phyloP scores from a whole-genome alignment of 1,139 yeast species.

The Kodamaea suecica region DNA sequence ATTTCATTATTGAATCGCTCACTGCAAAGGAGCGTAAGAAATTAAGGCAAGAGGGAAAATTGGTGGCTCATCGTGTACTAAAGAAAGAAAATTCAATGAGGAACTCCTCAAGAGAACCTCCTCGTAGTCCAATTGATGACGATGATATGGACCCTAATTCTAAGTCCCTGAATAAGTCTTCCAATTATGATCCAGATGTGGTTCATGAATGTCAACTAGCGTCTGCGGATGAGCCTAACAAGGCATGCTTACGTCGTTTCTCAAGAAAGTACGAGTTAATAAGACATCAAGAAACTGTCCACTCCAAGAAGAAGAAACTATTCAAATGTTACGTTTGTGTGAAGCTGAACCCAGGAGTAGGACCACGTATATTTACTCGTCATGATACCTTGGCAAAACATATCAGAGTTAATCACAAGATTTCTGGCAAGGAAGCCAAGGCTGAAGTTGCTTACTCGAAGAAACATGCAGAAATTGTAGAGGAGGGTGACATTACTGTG shows the following conservation, averaged over 20 bases:
- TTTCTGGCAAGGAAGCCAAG: slow-evolving; percentile 64
- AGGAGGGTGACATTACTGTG: slow-evolving; percentile 45
- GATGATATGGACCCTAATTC: slow-evolving; percentile 14
- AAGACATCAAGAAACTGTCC: slow-evolving; percentile 95
- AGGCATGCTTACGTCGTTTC: slow-evolving; percentile 74
- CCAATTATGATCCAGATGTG: slow-evolving; percentile 50
- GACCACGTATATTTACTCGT: slow-evolving; percentile 78
- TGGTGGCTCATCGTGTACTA: slow-evolving; percentile 8
- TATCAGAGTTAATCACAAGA: slow-evolving; percentile 81
- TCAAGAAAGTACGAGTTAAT: slow-evolving; percentile 93
- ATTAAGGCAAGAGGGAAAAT: slow-evolving; percentile 7
- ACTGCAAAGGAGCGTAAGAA: slow-evolving; percentile 8
- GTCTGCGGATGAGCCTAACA: slow-evolving; percentile 47
- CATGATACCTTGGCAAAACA: slow-evolving; percentile 95
- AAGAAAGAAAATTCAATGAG: slow-evolving; percentile 5
- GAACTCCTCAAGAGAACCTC: not conserved
- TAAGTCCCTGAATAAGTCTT: slow-evolving; percentile 33
- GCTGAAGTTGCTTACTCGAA: slow-evolving; percentile 49
- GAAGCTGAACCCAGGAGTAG: slow-evolving; percentile 49
- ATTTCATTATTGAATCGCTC: slow-evolving; percentile 4
- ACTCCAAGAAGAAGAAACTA: slow-evolving; percentile 80
- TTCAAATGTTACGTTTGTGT: slow-evolving; percentile 87
- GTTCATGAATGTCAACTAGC: slow-evolving; percentile 49
- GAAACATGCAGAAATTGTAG: slow-evolving; percentile 45
- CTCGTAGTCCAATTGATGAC: slow-evolving; percentile 11